These are phyloP conservation scores for Plasmodium billcollinsi DNA, from an alignment of 169 alveolate genomes.

Conservation along the genomic window DNA sequence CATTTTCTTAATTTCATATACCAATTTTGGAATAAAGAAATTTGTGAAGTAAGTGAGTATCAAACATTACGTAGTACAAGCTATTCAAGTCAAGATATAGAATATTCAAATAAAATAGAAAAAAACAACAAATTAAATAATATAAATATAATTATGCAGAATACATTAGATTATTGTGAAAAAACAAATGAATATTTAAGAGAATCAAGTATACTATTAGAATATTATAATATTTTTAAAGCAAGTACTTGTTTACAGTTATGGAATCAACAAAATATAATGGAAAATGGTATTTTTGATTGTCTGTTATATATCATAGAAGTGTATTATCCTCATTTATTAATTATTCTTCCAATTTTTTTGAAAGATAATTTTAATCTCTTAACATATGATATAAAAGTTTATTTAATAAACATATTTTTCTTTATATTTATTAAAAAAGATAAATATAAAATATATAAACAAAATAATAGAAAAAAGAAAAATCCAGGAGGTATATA, in stretches of 20 bases:
- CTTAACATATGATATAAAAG: conserved; percentile 47
- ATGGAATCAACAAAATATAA: conserved; percentile 3
- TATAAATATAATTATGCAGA: background rate
- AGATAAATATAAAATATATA: conserved; percentile 47
- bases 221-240: conserved; percentile 8
- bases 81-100: conserved; percentile 25
- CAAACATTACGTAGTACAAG: conserved; percentile 2
- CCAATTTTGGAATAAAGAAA: conserved; percentile 13
- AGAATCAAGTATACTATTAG: conserved; percentile 8
- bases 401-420: conserved; percentile 65
- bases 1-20: conserved; percentile 51
- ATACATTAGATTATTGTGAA: conserved; percentile 11
- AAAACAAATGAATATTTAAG: conserved; percentile 27
- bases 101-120: background rate
- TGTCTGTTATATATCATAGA: conserved; percentile 41
- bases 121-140: conserved; percentile 18
- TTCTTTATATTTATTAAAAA: conserved; percentile 47
- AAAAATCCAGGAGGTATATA: background rate
- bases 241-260: conserved; percentile 7
- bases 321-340: conserved; percentile 31
- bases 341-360: conserved; percentile 49
- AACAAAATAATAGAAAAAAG: conserved; percentile 26
- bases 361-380: conserved; percentile 44
- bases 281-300: conserved; percentile 41
- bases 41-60: conserved; percentile 14